Percentiles rank a stretch among this genome's conserved stretches.
Evolutionary conservation across 2,329 filamentous ascomycete genomes (phyloP).

Genomic region (Camillea tinctor): DNA sequence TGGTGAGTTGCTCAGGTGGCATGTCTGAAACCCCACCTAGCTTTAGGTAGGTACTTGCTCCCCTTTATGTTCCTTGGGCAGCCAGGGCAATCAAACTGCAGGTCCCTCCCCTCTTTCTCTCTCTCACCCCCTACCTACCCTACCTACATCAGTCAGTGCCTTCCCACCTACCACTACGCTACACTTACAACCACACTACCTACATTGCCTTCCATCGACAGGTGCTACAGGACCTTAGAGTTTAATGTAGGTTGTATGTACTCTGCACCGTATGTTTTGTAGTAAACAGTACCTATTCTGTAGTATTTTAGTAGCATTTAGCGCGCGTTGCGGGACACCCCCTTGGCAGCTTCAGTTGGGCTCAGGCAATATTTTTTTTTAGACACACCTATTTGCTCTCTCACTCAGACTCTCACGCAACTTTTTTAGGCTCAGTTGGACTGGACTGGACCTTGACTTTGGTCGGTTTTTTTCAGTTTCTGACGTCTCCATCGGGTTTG

Average conservation of each 20-base stretch:
- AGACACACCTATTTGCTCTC: neutral
- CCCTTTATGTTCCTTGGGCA: neutral
- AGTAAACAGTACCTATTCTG: neutral
- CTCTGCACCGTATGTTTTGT: neutral
- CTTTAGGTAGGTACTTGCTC: neutral
- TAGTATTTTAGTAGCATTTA: neutral
- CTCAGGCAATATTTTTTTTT: neutral
- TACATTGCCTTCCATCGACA: neutral
- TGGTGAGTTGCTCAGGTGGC: neutral
- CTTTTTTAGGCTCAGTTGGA: conserved; percentile 11
- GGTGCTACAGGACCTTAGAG: neutral
- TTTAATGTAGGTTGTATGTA: neutral
- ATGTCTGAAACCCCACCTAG: conserved; percentile 3
- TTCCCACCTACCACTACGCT: too few relatives aligned
- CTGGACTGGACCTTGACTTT: too few relatives aligned
- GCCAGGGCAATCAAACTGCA: neutral
- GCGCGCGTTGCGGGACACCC: neutral
- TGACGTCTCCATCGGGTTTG: conserved; percentile 30
- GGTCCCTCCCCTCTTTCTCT: neutral
- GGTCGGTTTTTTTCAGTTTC: conserved; percentile 19
- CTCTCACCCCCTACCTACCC: too few relatives aligned
- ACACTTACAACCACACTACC: too few relatives aligned
- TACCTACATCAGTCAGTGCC: too few relatives aligned
- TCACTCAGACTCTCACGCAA: conserved; percentile 1
- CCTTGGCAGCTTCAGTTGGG: neutral